Conservation (phyloP, 148 eudicot species). For the Cornus suecica region DNA sequence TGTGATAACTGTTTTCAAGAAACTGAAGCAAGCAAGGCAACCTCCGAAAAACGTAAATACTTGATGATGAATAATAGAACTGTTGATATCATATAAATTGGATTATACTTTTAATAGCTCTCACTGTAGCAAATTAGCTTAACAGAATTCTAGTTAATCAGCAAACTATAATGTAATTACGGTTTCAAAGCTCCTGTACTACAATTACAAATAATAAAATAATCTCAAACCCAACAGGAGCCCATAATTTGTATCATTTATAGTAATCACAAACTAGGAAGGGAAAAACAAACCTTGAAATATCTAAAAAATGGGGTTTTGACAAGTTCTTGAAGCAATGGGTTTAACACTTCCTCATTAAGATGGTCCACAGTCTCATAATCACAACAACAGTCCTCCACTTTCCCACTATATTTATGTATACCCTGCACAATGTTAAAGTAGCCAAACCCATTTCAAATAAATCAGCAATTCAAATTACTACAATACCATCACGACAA, state of each 20-base stretch:
- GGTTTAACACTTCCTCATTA: conserved; percentile 32
- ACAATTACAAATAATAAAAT: background rate
- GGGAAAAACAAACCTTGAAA: conserved; percentile 35
- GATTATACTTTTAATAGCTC: no score
- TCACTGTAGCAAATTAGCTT: no score
- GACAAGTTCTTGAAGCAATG: conserved; percentile 40
- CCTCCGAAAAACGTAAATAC: no score
- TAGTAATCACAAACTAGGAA: background rate
- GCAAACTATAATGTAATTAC: no score
- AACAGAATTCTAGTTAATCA: no score
- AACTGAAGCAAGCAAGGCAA: no score
- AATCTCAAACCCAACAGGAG: background rate
- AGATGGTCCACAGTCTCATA: conserved; percentile 38
- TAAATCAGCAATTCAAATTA: no score
- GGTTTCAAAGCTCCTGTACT: background rate
- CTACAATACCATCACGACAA: no score
- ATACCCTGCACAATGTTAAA: conserved; percentile 16
- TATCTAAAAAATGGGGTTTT: conserved; percentile 46
- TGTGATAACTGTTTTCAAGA: no score
- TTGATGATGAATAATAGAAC: no score
- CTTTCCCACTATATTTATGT: conserved; percentile 21
- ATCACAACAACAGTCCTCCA: conserved; percentile 52
- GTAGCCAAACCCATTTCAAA: no score
- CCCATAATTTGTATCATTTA: background rate
- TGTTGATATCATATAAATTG: no score